These are phyloP conservation scores for Diaporthe citriasiana DNA, from an alignment of 2,329 filamentous ascomycete genomes.

Conservation along the genomic window DNA sequence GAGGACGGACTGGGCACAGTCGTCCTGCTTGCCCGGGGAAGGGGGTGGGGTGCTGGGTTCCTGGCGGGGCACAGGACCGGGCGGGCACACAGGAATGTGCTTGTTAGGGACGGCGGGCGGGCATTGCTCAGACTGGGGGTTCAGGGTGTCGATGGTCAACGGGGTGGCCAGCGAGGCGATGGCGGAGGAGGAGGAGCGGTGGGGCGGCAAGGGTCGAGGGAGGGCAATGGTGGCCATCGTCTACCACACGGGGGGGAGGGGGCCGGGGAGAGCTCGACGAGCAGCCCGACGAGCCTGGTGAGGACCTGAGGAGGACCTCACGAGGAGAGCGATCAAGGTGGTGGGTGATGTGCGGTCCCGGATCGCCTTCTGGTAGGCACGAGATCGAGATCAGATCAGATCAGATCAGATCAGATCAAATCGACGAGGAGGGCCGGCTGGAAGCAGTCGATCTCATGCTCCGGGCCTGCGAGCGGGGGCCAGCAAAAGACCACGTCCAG, in stretches of 20 bases:
- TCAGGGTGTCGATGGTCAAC: conserved; percentile 55
- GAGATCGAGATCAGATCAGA: background rate
- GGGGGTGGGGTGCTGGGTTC: conserved; percentile 74
- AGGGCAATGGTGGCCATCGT: conserved; percentile 70
- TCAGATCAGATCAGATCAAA: background rate
- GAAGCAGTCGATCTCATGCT: conserved; percentile 4
- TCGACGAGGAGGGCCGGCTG: background rate
- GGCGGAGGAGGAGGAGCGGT: conserved; percentile 52
- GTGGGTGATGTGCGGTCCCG: background rate
- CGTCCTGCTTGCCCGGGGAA: conserved; percentile 72
- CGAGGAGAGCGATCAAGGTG: background rate
- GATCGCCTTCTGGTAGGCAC: conserved; percentile 4
- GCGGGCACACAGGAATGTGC: conserved; percentile 89
- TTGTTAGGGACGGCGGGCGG: conserved; percentile 80
- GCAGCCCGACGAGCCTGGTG: background rate
- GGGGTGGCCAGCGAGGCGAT: conserved; percentile 50
- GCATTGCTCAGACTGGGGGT: conserved; percentile 51
- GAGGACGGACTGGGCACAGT: conserved; percentile 77
- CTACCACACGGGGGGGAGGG: background rate
- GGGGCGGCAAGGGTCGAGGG: conserved; percentile 49
- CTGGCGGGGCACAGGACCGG: conserved; percentile 74
- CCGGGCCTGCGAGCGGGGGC: conserved; percentile 1
- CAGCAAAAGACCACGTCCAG: background rate
- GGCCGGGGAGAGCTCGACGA: background rate
- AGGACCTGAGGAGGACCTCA: background rate